phyloP scores from a whole-genome alignment of 768 basidiomycete genomes.

The Podaxis carcinomalis region DNA sequence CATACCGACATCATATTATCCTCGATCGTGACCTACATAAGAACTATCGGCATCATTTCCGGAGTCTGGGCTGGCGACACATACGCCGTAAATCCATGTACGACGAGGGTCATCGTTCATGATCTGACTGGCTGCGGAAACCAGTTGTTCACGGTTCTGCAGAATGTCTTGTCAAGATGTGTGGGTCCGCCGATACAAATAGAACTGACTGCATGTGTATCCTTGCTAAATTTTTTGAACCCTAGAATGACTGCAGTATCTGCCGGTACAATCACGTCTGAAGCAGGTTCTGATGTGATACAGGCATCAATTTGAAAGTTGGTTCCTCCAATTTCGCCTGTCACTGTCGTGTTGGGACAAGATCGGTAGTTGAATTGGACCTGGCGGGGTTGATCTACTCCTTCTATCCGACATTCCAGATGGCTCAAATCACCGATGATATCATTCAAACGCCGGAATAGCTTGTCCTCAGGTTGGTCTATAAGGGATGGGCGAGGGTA shows the following conservation, averaged over 20 bases:
- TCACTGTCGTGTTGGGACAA: background rate
- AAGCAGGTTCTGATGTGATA: background rate
- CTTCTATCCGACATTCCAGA: background rate
- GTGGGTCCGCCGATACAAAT: background rate
- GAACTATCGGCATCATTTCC: background rate
- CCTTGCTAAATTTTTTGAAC: constrained; percentile 7
- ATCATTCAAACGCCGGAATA: background rate
- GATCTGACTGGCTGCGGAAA: background rate
- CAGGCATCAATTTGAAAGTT: constrained; percentile 16
- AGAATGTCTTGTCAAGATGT: background rate
- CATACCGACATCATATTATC: background rate
- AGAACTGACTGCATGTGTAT: background rate
- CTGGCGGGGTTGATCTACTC: background rate
- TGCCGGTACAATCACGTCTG: background rate
- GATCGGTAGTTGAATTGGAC: background rate
- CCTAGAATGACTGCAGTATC: constrained; percentile 14
- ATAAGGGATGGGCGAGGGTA: background rate
- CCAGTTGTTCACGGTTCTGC: background rate
- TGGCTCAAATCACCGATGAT: background rate
- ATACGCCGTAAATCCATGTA: background rate
- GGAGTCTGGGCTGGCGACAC: background rate
- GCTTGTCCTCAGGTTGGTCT: background rate
- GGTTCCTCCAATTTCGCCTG: constrained; percentile 12
- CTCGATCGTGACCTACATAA: constrained; percentile 9
- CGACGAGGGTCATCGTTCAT: background rate